Percentiles rank a stretch among this genome's conserved stretches.
Evolutionary conservation across 495 filamentous ascomycete genomes (phyloP).

Genomic region (Thermothielavioides terrestris): DNA sequence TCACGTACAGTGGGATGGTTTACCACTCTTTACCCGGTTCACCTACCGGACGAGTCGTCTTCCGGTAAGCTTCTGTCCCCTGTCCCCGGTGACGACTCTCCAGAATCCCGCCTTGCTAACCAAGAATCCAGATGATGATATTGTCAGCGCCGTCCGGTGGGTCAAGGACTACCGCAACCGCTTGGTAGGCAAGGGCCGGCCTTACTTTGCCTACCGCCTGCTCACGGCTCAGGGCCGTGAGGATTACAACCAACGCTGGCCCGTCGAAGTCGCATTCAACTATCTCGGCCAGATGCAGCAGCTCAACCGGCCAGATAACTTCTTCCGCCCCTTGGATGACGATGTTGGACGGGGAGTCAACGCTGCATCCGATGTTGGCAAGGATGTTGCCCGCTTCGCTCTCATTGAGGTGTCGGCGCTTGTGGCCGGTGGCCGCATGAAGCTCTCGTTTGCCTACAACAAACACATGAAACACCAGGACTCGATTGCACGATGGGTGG

Average conservation of each 20-base stretch:
- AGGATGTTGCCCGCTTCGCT: constrained; percentile 48
- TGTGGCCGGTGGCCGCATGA: constrained; percentile 38
- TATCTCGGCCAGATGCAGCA: constrained; percentile 41
- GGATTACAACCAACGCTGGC: constrained; percentile 33
- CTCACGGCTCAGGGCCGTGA: constrained; percentile 32
- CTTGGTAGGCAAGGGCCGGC: constrained; percentile 27
- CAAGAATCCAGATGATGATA: constrained; percentile 2
- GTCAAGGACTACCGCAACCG: constrained; percentile 21
- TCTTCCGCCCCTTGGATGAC: constrained; percentile 40
- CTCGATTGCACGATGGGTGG: constrained; percentile 42
- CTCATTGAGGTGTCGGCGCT: constrained; percentile 32
- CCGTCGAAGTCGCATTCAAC: constrained; percentile 55
- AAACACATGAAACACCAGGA: constrained; percentile 46
- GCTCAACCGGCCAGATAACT: constrained; percentile 40
- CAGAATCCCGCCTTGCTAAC: neutral
- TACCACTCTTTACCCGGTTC: constrained; percentile 29
- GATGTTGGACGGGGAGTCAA: constrained; percentile 11
- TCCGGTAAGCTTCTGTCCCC: constrained; percentile 9
- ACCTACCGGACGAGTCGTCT: constrained; percentile 17
- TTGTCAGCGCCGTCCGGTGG: constrained; percentile 17
- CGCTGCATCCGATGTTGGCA: constrained; percentile 34
- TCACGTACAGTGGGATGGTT: constrained; percentile 29
- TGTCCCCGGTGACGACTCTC: too few species aligned
- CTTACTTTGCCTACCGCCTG: constrained; percentile 28
- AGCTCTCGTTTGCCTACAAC: constrained; percentile 50